Conservation (phyloP, 2,329 filamentous ascomycete species). For the Tolypocladium album region DNA sequence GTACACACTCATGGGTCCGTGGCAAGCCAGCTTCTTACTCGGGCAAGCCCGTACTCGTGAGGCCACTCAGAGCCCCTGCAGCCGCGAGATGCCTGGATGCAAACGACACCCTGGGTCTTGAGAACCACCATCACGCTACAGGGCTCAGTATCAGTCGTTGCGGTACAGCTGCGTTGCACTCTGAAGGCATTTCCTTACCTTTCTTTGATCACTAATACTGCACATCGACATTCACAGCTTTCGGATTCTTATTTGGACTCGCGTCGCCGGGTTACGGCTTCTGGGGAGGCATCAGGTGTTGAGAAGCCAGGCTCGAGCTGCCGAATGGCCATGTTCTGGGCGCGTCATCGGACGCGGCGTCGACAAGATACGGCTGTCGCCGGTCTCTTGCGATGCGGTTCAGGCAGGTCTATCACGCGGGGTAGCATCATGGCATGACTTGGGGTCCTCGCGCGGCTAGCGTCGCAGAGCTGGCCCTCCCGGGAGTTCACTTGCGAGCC, state of each 20-base stretch:
- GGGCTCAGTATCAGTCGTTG: slow-evolving; percentile 20
- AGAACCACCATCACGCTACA: neutral
- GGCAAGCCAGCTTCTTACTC: neutral
- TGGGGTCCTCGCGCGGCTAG: neutral
- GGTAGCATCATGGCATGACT: neutral
- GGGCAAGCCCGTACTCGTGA: neutral
- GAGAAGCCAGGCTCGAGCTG: slow-evolving; percentile 1
- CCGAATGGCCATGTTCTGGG: neutral
- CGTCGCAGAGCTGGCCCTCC: neutral
- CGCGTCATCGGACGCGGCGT: neutral
- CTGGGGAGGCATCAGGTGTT: slow-evolving; percentile 22
- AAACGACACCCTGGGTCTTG: neutral
- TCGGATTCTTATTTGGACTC: slow-evolving; percentile 12
- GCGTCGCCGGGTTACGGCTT: slow-evolving; percentile 16
- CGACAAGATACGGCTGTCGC: neutral
- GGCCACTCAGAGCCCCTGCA: slow-evolving; percentile 3
- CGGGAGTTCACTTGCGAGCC: neutral
- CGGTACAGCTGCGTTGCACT: slow-evolving; percentile 23
- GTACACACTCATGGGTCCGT: neutral
- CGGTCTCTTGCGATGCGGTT: neutral
- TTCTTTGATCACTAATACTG: slow-evolving; percentile 15
- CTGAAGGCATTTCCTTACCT: slow-evolving; percentile 17
- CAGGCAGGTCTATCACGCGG: neutral
- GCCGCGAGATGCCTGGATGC: slow-evolving; percentile 4
- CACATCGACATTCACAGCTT: slow-evolving; percentile 6